These are phyloP conservation scores for Populus nigra DNA, from an alignment of 345 rosid genomes.

Conservation along the genomic window DNA sequence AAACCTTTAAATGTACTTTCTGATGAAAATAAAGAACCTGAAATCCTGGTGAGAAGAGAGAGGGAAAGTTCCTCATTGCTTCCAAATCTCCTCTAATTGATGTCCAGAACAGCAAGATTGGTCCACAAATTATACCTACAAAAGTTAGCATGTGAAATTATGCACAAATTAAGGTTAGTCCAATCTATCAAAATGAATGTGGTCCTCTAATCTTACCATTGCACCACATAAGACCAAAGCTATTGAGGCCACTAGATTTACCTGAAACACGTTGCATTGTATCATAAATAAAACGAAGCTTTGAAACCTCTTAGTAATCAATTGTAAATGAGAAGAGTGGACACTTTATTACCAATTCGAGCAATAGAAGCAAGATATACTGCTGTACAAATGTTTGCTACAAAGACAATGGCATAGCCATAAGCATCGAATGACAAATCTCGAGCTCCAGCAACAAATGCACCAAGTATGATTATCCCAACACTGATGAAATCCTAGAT, in stretches of 20 bases:
- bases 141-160: background rate
- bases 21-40: constrained; percentile 23
- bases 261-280: constrained; percentile 14
- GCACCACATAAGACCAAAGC: constrained; percentile 38
- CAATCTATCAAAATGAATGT: background rate
- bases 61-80: constrained; percentile 25
- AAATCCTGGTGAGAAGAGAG: constrained; percentile 26
- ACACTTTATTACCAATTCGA: constrained; percentile 20
- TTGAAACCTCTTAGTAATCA: background rate
- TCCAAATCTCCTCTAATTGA: constrained; percentile 24
- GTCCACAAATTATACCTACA: constrained; percentile 26
- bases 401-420: constrained; percentile 21
- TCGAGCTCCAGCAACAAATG: constrained; percentile 35
- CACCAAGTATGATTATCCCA: constrained; percentile 29
- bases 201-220: constrained; percentile 20
- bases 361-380: constrained; percentile 28
- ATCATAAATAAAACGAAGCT: background rate
- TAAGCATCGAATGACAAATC: constrained; percentile 30
- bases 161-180: background rate
- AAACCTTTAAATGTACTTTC: background rate
- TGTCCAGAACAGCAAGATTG: constrained; percentile 28
- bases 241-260: constrained; percentile 32
- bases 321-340: background rate
- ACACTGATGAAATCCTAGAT: constrained; percentile 28
- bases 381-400: constrained; percentile 28